Evolutionary conservation across 768 basidiomycete species (phyloP).

Genomic region (Mrakia frigida): DNA sequence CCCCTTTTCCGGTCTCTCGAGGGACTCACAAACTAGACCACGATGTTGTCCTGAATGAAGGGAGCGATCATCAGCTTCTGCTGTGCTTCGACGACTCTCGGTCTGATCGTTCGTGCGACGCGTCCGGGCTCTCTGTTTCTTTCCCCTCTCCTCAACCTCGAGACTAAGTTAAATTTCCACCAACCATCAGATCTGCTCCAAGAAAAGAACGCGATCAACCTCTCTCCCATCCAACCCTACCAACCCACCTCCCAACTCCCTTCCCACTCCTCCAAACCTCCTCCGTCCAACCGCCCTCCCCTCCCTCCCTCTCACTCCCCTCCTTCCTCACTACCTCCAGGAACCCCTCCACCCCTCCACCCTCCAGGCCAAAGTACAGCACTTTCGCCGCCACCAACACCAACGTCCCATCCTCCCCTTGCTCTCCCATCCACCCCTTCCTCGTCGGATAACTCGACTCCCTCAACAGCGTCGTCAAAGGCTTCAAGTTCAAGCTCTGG

Average conservation of each 20-base stretch:
- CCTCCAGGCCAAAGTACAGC: slow-evolving; percentile 92
- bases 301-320: not conserved
- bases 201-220: no score
- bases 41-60: no score
- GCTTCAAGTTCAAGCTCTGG: slow-evolving; percentile 56
- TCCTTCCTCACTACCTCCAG: not conserved
- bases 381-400: slow-evolving; percentile 76
- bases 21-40: no score
- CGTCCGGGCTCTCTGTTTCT: no score
- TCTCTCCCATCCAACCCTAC: slow-evolving; percentile 17
- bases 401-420: slow-evolving; percentile 28
- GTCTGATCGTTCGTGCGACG: no score
- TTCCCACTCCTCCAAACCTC: slow-evolving; percentile 16
- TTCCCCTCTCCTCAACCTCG: no score
- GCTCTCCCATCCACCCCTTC: not conserved
- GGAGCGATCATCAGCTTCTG: no score
- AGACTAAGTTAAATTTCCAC: no score
- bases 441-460: not conserved
- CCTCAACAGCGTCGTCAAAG: slow-evolving; percentile 48
- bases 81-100: no score
- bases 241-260: slow-evolving; percentile 11
- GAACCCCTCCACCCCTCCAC: slow-evolving; percentile 70
- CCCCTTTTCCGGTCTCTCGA: no score
- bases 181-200: no score
- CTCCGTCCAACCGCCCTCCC: not conserved